Conservation (phyloP, 495 filamentous ascomycete species). For the Hypoxylon intermedium region DNA sequence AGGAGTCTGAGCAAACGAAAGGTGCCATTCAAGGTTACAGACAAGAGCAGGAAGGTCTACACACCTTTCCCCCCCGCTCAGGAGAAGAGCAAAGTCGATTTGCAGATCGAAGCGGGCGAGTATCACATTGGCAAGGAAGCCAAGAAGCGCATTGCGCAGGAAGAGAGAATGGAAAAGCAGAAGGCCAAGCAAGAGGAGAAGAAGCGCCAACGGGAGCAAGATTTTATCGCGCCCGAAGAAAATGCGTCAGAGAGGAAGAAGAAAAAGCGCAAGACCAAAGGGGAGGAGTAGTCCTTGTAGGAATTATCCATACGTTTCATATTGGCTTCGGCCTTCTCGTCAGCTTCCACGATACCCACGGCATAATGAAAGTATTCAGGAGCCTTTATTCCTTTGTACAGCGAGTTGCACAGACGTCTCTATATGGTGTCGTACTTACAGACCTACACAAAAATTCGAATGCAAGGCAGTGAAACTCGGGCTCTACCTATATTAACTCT, state of each 20-base stretch:
- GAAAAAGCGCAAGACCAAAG: constrained; percentile 62
- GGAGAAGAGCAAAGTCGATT: constrained; percentile 85
- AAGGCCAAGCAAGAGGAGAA: constrained; percentile 87
- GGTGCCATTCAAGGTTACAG: constrained; percentile 82
- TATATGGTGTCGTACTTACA: too few relatives aligned
- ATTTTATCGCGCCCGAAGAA: constrained; percentile 86
- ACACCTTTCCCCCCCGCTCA: constrained; percentile 72
- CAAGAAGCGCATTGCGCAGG: constrained; percentile 80
- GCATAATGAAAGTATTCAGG: constrained; percentile 1
- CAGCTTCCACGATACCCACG: constrained; percentile 30
- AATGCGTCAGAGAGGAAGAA: constrained; percentile 65
- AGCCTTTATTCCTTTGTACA: not conserved
- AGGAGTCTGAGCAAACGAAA: constrained; percentile 84
- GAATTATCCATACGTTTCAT: constrained; percentile 21
- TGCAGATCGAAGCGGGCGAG: constrained; percentile 97
- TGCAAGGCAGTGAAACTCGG: too few relatives aligned
- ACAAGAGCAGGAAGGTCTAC: constrained; percentile 93
- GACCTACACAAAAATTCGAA: too few relatives aligned
- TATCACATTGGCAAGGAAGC: constrained; percentile 93
- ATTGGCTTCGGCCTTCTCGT: constrained; percentile 7
- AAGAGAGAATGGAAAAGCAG: constrained; percentile 80
- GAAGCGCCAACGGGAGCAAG: constrained; percentile 80
- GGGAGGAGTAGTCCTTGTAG: constrained; percentile 49
- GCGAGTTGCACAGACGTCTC: not conserved
- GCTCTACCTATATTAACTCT: too few relatives aligned